phyloP scores from a whole-genome alignment of 2,329 filamentous ascomycete genomes.

The Fusarium burgessii region DNA sequence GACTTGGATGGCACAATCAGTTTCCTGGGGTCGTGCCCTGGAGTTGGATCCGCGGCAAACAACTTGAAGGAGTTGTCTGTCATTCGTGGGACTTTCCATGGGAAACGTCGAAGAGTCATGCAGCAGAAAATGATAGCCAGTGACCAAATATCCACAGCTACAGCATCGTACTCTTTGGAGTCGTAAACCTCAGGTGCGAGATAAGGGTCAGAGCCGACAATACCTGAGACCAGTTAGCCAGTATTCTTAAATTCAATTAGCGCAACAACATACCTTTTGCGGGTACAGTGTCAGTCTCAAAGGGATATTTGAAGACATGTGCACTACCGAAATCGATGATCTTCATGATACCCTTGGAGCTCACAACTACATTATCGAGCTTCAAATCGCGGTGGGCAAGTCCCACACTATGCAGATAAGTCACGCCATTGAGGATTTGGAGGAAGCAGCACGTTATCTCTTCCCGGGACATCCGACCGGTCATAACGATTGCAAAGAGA shows the following conservation, averaged over 20 bases:
- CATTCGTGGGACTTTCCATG: slow-evolving; percentile 93
- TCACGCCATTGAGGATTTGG: slow-evolving; percentile 94
- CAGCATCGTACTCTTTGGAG: slow-evolving; percentile 90
- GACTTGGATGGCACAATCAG: slow-evolving; percentile 61
- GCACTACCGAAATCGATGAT: slow-evolving; percentile 99
- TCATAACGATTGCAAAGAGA: slow-evolving; percentile 98
- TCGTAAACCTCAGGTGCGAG: slow-evolving; percentile 97
- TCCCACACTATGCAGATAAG: slow-evolving; percentile 94
- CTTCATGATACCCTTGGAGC: slow-evolving; percentile 97
- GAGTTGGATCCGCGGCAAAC: slow-evolving; percentile 87
- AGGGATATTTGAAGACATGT: slow-evolving; percentile 96
- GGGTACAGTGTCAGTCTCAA: slow-evolving; percentile 75
- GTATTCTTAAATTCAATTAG: not conserved
- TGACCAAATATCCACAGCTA: slow-evolving; percentile 97
- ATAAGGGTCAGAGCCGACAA: slow-evolving; percentile 91
- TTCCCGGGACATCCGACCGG: slow-evolving; percentile 92
- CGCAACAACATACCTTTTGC: slow-evolving; percentile 51
- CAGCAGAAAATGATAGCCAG: slow-evolving; percentile 98
- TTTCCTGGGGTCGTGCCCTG: slow-evolving; percentile 72
- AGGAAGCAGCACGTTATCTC: slow-evolving; percentile 92
- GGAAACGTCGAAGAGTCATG: slow-evolving; percentile 95
- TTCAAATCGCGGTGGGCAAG: slow-evolving; percentile 95
- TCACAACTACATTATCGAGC: slow-evolving; percentile 97
- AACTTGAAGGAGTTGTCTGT: slow-evolving; percentile 96
- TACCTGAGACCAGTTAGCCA: slow-evolving; percentile 55